Conservation (phyloP, 1,139 yeast species). For the Nakaseomyces bracarensis region DNA sequence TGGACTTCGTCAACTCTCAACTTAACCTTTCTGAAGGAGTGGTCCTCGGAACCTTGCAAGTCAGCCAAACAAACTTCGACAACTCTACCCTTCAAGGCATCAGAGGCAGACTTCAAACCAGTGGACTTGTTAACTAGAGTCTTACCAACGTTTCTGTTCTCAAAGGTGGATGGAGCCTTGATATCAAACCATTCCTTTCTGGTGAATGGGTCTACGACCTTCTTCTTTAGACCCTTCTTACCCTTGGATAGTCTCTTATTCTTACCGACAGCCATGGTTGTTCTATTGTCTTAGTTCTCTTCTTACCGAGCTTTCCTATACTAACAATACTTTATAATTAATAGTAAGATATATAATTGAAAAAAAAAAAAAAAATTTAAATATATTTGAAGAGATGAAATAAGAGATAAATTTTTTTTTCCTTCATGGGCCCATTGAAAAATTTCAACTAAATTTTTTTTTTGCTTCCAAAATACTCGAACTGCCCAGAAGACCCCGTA, state of each 20-base stretch:
- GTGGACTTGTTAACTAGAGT: conserved; percentile 89
- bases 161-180: conserved; percentile 92
- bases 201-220: conserved; percentile 92
- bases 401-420: too few species aligned
- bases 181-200: conserved; percentile 92
- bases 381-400: too few species aligned
- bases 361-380: too few species aligned
- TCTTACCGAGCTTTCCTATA: too few species aligned
- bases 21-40: conserved; percentile 81
- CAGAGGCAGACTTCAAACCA: conserved; percentile 89
- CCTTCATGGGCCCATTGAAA: too few species aligned
- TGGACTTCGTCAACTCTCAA: conserved; percentile 90
- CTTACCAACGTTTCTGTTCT: conserved; percentile 91
- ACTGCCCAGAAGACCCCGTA: too few species aligned
- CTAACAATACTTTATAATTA: too few species aligned
- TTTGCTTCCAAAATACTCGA: too few species aligned
- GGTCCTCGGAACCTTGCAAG: conserved; percentile 88
- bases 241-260: conserved; percentile 95
- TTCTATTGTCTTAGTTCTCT: conserved; percentile 35
- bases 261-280: conserved; percentile 89
- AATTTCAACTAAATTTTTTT: too few species aligned
- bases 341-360: too few species aligned
- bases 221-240: conserved; percentile 93
- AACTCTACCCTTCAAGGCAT: conserved; percentile 85
- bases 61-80: conserved; percentile 83